Evolutionary conservation across 495 filamentous ascomycete genomes (phyloP).

Genomic region (Penicillium salamii): DNA sequence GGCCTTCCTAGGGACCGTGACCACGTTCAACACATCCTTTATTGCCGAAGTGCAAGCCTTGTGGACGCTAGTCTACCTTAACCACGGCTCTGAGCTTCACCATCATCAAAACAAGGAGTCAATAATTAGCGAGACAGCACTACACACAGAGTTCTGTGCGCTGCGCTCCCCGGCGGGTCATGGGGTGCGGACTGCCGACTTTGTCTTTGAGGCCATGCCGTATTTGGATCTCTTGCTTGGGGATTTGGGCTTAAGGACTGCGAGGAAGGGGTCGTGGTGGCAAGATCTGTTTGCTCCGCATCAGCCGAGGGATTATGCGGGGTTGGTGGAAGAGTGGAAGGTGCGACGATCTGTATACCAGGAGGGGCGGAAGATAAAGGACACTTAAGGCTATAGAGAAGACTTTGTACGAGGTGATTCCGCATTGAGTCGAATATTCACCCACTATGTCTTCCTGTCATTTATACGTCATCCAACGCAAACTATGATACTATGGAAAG

Average conservation of each 20-base stretch:
- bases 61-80: slow-evolving; percentile 8
- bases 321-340: slow-evolving; percentile 11
- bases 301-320: slow-evolving; percentile 7
- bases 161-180: slow-evolving; percentile 8
- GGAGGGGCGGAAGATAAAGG: slow-evolving; percentile 10
- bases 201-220: slow-evolving; percentile 10
- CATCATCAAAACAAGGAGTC: slow-evolving; percentile 9
- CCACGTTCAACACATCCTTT: slow-evolving; percentile 8
- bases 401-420: slow-evolving; percentile 3
- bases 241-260: slow-evolving; percentile 7
- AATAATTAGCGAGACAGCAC: slow-evolving; percentile 7
- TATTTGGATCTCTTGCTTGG: slow-evolving; percentile 10
- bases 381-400: slow-evolving; percentile 2
- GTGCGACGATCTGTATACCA: not conserved
- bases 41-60: slow-evolving; percentile 8
- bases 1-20: slow-evolving; percentile 5
- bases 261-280: slow-evolving; percentile 8
- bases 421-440: no score
- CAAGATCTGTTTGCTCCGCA: slow-evolving; percentile 7
- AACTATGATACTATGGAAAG: no score
- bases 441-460: no score
- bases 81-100: slow-evolving; percentile 10
- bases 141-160: slow-evolving; percentile 11
- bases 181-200: slow-evolving; percentile 10
- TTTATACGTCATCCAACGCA: no score